These are phyloP conservation scores for Geranium rotundifolium DNA, from an alignment of 345 rosid species.

Conservation along the genomic window DNA sequence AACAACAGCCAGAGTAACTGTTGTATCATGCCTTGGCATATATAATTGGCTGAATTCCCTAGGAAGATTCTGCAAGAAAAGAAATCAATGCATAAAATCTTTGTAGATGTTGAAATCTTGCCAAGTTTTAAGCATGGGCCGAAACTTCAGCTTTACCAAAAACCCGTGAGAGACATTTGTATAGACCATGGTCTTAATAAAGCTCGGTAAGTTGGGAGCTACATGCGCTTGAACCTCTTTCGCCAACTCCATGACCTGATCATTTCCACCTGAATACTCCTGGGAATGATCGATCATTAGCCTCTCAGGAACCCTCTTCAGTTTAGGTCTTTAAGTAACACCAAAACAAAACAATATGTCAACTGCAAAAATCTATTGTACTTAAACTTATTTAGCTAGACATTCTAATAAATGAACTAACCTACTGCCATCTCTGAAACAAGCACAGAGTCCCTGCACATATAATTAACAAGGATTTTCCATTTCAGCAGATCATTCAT, in stretches of 20 bases:
- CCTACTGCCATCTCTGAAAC: not conserved
- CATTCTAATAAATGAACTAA: not conserved
- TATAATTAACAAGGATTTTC: not conserved
- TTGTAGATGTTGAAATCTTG: not conserved
- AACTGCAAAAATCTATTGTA: not conserved
- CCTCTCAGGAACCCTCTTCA: slow-evolving; percentile 14
- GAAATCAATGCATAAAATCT: slow-evolving; percentile 5
- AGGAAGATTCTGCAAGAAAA: slow-evolving; percentile 26
- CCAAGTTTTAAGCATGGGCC: not conserved
- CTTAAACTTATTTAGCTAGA: not conserved
- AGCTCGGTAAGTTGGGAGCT: slow-evolving; percentile 37
- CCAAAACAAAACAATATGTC: not conserved
- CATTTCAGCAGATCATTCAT: not conserved
- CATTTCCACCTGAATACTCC: slow-evolving; percentile 15
- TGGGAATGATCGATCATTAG: slow-evolving; percentile 8
- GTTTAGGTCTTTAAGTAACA: not conserved
- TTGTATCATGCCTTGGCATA: slow-evolving; percentile 27
- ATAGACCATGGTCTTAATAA: slow-evolving; percentile 44
- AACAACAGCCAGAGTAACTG: slow-evolving; percentile 41
- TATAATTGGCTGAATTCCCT: slow-evolving; percentile 18
- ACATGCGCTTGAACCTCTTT: slow-evolving; percentile 39
- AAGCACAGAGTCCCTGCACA: not conserved
- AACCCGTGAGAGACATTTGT: slow-evolving; percentile 53
- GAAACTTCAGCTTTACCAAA: slow-evolving; percentile 24
- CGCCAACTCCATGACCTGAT: slow-evolving; percentile 32